Evolutionary conservation across 768 basidiomycete species (phyloP).

Genomic region (Pleurotus ostreatus): DNA sequence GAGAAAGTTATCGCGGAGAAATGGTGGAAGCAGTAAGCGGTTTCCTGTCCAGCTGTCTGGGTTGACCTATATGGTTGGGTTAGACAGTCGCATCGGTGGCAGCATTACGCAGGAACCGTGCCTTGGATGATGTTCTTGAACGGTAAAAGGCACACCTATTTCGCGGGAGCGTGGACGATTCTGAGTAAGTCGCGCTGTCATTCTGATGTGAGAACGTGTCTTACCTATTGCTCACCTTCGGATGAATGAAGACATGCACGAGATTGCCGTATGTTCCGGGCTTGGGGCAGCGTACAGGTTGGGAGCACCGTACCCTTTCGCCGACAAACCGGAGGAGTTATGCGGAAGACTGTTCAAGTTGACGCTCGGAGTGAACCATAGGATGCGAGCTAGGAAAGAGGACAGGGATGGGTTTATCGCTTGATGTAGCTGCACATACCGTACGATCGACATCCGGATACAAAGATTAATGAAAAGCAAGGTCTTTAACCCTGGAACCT

Average conservation of each 20-base stretch:
- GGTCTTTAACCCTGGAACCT: no score
- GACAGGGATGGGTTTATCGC: constrained; percentile 17
- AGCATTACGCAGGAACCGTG: constrained; percentile 34
- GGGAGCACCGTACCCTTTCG: constrained; percentile 33
- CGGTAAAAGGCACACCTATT: constrained; percentile 30
- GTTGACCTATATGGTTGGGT: not conserved
- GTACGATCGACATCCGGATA: no score
- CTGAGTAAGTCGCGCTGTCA: constrained; percentile 20
- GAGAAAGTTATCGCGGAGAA: constrained; percentile 38
- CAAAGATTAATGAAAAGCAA: no score
- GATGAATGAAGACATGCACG: constrained; percentile 27
- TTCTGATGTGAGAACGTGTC: not conserved
- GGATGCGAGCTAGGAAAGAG: constrained; percentile 13
- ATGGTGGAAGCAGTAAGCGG: constrained; percentile 48
- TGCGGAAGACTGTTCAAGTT: constrained; percentile 25
- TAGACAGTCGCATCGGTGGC: constrained; percentile 40
- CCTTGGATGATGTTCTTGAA: constrained; percentile 36
- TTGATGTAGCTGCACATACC: not conserved
- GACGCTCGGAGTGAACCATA: constrained; percentile 23
- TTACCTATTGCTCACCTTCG: not conserved
- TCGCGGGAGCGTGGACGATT: constrained; percentile 33
- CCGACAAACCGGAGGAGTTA: constrained; percentile 20
- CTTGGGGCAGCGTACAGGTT: constrained; percentile 33
- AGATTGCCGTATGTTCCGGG: constrained; percentile 35
- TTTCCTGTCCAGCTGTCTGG: not conserved